phyloP scores from a whole-genome alignment of 805 yeast species.

The Metschnikowia continentalis region DNA sequence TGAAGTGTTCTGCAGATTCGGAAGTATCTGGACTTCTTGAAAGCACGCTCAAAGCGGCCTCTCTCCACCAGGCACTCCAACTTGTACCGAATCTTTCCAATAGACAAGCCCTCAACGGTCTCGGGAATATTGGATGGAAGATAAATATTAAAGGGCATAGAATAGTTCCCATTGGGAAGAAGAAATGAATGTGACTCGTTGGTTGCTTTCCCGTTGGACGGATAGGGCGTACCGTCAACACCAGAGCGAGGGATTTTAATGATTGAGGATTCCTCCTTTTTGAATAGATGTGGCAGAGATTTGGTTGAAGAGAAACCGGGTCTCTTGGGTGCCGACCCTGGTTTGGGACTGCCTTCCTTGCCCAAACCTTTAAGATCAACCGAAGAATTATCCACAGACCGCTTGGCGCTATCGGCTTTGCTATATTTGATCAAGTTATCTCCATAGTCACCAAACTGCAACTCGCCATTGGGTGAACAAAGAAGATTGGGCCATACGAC shows the following conservation, averaged over 20 bases:
- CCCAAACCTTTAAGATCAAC: conserved; percentile 8
- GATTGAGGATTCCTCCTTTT: conserved; percentile 15
- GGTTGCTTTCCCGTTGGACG: conserved; percentile 4
- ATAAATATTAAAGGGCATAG: conserved; percentile 42
- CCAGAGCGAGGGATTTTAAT: conserved; percentile 33
- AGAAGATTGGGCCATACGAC: conserved; percentile 49
- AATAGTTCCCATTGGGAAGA: conserved; percentile 50
- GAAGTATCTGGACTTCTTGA: conserved; percentile 34
- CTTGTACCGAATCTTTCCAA: conserved; percentile 41
- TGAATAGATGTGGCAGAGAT: conserved; percentile 27
- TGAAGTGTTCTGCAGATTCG: conserved; percentile 44
- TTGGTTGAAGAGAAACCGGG: conserved; percentile 28
- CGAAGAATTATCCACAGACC: conserved; percentile 12
- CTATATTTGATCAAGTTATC: conserved; percentile 24
- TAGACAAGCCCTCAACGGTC: conserved; percentile 46
- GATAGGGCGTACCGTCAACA: conserved; percentile 39
- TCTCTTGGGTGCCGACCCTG: conserved; percentile 13
- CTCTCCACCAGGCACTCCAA: conserved; percentile 40
- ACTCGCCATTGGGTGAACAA: conserved; percentile 33
- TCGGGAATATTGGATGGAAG: conserved; percentile 48
- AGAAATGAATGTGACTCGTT: conserved; percentile 30
- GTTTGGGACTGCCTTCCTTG: conserved; percentile 6
- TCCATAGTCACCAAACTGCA: conserved; percentile 41
- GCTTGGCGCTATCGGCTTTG: conserved; percentile 17
- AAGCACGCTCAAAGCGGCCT: conserved; percentile 40